Evolutionary conservation across 805 yeast species (phyloP).

Genomic region (Starmerella riodocensis): DNA sequence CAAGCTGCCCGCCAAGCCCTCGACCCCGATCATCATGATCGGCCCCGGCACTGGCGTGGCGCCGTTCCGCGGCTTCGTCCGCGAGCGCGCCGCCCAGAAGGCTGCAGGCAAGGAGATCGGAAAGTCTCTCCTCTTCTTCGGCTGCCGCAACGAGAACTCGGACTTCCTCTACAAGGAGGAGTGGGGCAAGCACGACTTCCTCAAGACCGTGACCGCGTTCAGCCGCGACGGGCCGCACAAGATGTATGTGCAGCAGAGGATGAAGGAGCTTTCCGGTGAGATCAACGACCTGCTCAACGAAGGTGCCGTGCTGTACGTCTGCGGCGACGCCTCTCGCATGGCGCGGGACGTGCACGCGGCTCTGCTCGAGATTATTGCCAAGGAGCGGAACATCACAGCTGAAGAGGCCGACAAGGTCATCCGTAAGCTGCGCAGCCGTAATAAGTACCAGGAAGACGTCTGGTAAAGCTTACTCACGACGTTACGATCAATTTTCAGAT

Average conservation of each 20-base stretch:
- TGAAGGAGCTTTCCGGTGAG: slow-evolving; percentile 36
- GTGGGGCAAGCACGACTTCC: slow-evolving; percentile 56
- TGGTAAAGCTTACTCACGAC: slow-evolving; percentile 43
- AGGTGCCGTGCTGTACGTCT: slow-evolving; percentile 85
- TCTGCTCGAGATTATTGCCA: slow-evolving; percentile 46
- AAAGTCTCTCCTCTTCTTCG: slow-evolving; percentile 64
- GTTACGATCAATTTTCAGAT: background rate
- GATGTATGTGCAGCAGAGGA: slow-evolving; percentile 75
- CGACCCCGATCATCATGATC: slow-evolving; percentile 74
- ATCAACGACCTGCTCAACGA: slow-evolving; percentile 40
- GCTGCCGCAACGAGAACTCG: slow-evolving; percentile 65
- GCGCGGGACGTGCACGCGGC: slow-evolving; percentile 81
- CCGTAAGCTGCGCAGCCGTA: slow-evolving; percentile 66
- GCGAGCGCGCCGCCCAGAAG: slow-evolving; percentile 61
- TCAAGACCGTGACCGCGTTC: slow-evolving; percentile 66
- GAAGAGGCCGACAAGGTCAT: slow-evolving; percentile 65
- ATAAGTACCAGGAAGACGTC: slow-evolving; percentile 92
- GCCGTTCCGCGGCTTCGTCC: slow-evolving; percentile 88
- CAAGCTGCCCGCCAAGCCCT: slow-evolving; percentile 77
- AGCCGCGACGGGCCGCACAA: slow-evolving; percentile 54
- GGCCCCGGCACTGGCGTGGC: slow-evolving; percentile 99
- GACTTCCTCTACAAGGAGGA: slow-evolving; percentile 82
- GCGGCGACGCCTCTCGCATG: slow-evolving; percentile 95
- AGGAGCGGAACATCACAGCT: slow-evolving; percentile 48
- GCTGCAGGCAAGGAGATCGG: slow-evolving; percentile 48